Conservation (phyloP, 352 stramenopile genomes). For the Globisporangium carolinianum region DNA sequence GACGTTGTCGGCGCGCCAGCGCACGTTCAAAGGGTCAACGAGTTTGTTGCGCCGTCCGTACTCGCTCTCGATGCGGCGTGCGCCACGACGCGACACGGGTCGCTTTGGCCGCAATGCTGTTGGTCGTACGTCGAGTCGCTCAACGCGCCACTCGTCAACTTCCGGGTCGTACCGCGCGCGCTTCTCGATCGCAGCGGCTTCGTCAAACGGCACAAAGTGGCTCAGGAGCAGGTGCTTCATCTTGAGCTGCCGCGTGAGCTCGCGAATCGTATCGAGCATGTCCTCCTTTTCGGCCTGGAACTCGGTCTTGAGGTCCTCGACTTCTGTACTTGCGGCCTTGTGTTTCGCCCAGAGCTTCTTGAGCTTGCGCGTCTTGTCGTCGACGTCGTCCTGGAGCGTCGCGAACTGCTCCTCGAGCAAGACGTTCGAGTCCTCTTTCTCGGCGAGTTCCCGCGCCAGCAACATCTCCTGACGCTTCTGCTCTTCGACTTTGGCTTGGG, state of each 20-base stretch:
- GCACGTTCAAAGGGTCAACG: constrained; percentile 80
- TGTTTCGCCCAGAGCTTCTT: constrained; percentile 95
- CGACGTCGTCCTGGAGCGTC: constrained; percentile 86
- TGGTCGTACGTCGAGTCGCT: constrained; percentile 34
- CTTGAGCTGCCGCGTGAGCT: constrained; percentile 92
- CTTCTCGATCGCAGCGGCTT: constrained; percentile 68
- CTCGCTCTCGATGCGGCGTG: constrained; percentile 40
- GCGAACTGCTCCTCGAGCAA: constrained; percentile 89
- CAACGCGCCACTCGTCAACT: constrained; percentile 86
- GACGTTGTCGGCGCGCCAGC: constrained; percentile 89
- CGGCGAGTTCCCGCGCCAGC: constrained; percentile 86
- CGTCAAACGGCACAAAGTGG: constrained; percentile 82
- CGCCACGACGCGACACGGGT: too few relatives aligned
- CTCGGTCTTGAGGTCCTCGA: constrained; percentile 90
- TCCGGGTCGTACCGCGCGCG: constrained; percentile 87
- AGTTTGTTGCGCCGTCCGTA: constrained; percentile 81
- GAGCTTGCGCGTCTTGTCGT: constrained; percentile 94
- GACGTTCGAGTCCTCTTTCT: constrained; percentile 92
- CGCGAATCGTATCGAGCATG: constrained; percentile 92
- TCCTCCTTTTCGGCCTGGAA: constrained; percentile 93
- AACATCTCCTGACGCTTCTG: constrained; percentile 72
- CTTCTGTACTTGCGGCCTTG: constrained; percentile 82
- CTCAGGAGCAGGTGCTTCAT: constrained; percentile 91
- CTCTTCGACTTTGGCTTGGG: constrained; percentile 87
- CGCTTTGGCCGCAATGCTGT: too few relatives aligned